phyloP scores from a whole-genome alignment of 192 early-diverging fungal genomes.

The Rhizophagus clarus region DNA sequence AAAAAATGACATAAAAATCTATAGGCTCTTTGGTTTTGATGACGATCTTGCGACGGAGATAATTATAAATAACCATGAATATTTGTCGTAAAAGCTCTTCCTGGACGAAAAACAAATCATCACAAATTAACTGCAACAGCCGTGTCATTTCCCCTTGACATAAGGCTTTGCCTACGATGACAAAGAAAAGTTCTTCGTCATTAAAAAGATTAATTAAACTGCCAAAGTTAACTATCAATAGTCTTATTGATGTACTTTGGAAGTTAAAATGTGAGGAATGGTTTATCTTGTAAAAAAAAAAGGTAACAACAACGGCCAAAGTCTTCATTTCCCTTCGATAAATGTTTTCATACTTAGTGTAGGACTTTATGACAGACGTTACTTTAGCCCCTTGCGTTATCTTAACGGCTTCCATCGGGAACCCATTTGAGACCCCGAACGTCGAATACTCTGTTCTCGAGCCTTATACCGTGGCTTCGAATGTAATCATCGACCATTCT shows the following conservation, averaged over 20 bases:
- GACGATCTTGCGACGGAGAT: background rate
- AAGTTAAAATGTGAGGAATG: background rate
- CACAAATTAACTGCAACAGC: too few species aligned
- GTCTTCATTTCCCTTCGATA: background rate
- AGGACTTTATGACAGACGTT: background rate
- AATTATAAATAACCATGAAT: background rate
- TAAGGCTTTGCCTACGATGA: background rate
- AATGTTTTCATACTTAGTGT: background rate
- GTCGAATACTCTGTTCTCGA: background rate
- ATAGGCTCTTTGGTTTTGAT: background rate
- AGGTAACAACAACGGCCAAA: background rate
- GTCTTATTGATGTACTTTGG: background rate
- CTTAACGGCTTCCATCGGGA: background rate
- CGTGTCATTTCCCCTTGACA: too few species aligned
- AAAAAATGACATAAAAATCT: background rate
- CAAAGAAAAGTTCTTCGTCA: background rate
- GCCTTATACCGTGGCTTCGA: background rate
- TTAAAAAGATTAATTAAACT: background rate
- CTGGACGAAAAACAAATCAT: background rate
- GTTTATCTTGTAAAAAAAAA: background rate
- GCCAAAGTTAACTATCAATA: background rate
- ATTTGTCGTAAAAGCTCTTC: background rate
- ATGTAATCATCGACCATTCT: slow-evolving; percentile 14
- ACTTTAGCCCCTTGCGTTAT: background rate
- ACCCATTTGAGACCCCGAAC: slow-evolving; percentile 8